Evolutionary conservation across 208 protist genomes (phyloP), one percentile per base, ranked within the genome.

Genomic region (Acanthamoeba lenticulata): DNA sequence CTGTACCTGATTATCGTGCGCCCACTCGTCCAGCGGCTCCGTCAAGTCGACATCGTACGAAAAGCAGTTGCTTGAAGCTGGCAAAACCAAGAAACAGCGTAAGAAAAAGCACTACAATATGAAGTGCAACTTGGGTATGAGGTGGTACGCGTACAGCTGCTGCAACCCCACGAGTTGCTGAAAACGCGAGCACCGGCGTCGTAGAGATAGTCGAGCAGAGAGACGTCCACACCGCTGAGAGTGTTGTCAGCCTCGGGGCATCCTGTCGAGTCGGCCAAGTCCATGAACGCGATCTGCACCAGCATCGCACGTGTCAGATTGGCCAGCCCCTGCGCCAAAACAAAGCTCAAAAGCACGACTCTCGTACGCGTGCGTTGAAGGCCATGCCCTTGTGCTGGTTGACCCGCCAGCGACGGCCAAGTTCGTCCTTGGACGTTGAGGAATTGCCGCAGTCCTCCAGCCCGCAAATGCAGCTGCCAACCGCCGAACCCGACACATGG

Each of bases 331-430:
- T 32, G 19, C 32, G n/a, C n/a, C n/a, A n/a, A n/a, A n/a, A n/a
- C 11, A 5, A 52, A n/a, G 15, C 21, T 7, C 5, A 27, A 21
- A 27, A 9, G 52, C 7, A 24, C n/a, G n/a, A n/a, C n/a, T n/a
- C n/a, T n/a, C n/a, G 49, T 90, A 90, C 83, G 34, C 83, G 83
- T 3, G 83, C 83, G 45, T 90, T 90, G 83, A 67, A 90, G 83
- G 83, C 83, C 47, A 90, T 90, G 42, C 83, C 83, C 27, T 67
- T 42, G n/a, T 90, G 49, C 19, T 69, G 21, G 47, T 90, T 90
- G 49, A 65, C 13, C 29, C 6, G 19, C 45, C 55, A 90, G 19
- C 83, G 83, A 27, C 36, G 32, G 5, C 4, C 40, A 11, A 27
- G 34, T 29, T 90, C 83, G 9, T 90, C 83, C 2, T 4, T 34